These are phyloP conservation scores for Diutina sp. DNA, from an alignment of 1,139 yeast genomes.

Conservation along the genomic window DNA sequence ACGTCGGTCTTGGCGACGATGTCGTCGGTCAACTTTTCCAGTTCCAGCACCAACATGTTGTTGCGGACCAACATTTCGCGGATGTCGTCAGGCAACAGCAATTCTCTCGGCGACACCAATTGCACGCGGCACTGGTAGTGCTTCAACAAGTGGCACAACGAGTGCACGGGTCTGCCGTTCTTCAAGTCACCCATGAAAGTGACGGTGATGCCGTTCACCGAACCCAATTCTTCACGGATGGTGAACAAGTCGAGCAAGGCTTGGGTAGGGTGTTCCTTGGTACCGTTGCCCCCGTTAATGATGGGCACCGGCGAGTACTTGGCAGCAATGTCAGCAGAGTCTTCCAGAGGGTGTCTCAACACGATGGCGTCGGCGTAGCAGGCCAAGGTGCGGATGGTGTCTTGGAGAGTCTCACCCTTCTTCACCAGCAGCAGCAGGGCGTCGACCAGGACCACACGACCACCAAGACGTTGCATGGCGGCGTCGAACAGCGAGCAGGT, in stretches of 20 bases:
- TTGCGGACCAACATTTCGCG: slow-evolving; percentile 49
- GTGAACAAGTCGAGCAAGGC: slow-evolving; percentile 96
- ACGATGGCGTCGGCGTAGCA: slow-evolving; percentile 96
- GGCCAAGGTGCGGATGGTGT: slow-evolving; percentile 87
- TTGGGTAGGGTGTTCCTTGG: slow-evolving; percentile 97
- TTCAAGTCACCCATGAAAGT: slow-evolving; percentile 99
- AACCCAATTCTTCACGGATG: slow-evolving; percentile 96
- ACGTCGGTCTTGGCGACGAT: slow-evolving; percentile 87
- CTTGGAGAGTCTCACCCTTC: slow-evolving; percentile 97
- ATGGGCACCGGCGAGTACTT: slow-evolving; percentile 95
- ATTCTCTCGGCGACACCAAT: slow-evolving; percentile 82
- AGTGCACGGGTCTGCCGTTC: slow-evolving; percentile 97
- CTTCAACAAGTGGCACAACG: slow-evolving; percentile 79
- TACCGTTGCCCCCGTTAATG: slow-evolving; percentile 95
- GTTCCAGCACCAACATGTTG: slow-evolving; percentile 63
- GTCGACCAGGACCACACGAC: slow-evolving; percentile 83
- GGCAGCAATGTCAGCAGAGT: slow-evolving; percentile 87
- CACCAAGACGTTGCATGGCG: slow-evolving; percentile 99
- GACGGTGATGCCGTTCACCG: slow-evolving; percentile 94
- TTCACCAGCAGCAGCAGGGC: slow-evolving; percentile 83
- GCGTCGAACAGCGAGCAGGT: slow-evolving; percentile 95
- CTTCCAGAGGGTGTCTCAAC: slow-evolving; percentile 90
- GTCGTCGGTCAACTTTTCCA: slow-evolving; percentile 67
- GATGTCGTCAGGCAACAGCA: slow-evolving; percentile 67
- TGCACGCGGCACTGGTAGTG: slow-evolving; percentile 91